Evolutionary conservation across 257 asterid species (phyloP), one percentile per base, ranked within the genome.

Genomic region (Asclepias syriaca): DNA sequence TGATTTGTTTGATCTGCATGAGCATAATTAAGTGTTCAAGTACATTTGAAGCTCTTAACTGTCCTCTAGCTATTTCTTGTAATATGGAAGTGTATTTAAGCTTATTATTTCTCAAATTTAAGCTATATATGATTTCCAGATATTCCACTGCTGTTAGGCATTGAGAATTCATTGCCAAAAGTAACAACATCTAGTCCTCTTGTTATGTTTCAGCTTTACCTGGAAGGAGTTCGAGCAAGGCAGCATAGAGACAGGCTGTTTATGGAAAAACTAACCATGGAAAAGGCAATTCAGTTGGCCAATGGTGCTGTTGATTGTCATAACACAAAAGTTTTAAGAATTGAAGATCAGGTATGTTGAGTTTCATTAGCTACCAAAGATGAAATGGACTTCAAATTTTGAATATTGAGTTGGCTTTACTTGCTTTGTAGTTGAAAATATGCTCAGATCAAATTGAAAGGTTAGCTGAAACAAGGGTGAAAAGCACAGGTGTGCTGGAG

Each of bases 311-410:
- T 81, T 27, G 91, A 83, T 45, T 78, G 86, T 77, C 87, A 79
- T 55, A 85, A 85, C 45, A 75, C 77, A 64, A 90, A 90, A 88
- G 91, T 87, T 77, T 79, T 86, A 71, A 89, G 90, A 84, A 84
- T 95, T 69, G 96, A 90, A 72, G 98, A 95, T 81, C 99, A 92
- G 93, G 99, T 90, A 84, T 67, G 59, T 39, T 43, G 39, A 39
- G 65, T 68, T 70, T 48, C 70, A 65, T 68, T 64, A 0, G 21
- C 18, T 45, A 59, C 72, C 72, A n/a, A 19, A 34, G 24, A 60
- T 77, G 56, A 70, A 77, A 60, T 16, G 24, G 15, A 24, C 71
- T 49, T 65, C 22, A 32, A n/a, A 50, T 27, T n/a, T 21, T 18
- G 71, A 73, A 29, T 40, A 29, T 43, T 61, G 19, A 71, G 65